Base-by-base conservation (phyloP, 306 rosid species). In the Erythrophleum fordii region DNA sequence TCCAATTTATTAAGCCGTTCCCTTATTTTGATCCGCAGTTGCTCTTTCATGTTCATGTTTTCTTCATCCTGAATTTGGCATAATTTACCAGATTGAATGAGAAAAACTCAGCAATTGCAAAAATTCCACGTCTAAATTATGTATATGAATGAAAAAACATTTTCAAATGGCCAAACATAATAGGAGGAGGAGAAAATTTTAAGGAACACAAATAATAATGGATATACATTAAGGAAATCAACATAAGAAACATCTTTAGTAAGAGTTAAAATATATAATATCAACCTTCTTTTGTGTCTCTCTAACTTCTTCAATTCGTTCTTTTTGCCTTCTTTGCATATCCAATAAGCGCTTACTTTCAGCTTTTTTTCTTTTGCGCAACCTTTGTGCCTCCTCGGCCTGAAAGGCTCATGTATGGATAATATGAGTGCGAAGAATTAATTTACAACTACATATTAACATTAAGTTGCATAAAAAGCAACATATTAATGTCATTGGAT, bases 241-340 rank as follows among this genome's bases (percentile, higher is more conserved):
- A 69, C 72, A 62, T 9, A 51, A 53, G 45, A 70, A 70, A 39
- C 22, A 56, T 23, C 8, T 6, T 25, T 60, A 79, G 59, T 45
- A 31, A 29, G n/a, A 81, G 28, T 59, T 58, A 28, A 58, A 77
- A 52, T 64, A 13, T 67, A 62, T 39, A 78, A 80, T 23, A 28
- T 76, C 82, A 77, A 96, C 99, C 98, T 96, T 96, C 92, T 93
- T 93, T 72, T 89, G 94, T 17, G 94, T 86, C 89, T 96, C 89
- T 80, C 99, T 93, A 55, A 93, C 91, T 93, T 96, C 98, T 88
- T 90, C 97, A 75, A 96, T 80, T 12, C 99, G 98, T 78, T 92
- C 88, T 83, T 87, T 90, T 86, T 92, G 94, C 82, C 98, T 93
- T 85, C 85, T 89, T 79, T 93, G 87, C 94, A 90, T 90, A 77